Percentiles rank a stretch among this genome's conserved stretches.
Conservation (phyloP, 2,329 filamentous ascomycete species). For the Kalaharituber pfeilii region DNA sequence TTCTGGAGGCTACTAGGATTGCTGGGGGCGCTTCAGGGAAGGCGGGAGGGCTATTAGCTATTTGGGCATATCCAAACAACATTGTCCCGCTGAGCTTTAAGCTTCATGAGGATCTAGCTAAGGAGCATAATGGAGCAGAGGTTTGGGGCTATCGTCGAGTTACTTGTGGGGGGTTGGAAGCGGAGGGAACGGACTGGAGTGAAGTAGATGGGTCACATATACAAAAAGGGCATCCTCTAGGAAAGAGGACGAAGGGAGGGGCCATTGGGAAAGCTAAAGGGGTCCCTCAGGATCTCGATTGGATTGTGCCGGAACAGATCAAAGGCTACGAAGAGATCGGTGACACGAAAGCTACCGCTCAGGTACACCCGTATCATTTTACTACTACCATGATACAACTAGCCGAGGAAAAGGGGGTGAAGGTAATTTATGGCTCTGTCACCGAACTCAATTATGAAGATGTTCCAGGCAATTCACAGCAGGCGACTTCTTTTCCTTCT, state of each 20-base stretch:
- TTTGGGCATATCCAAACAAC: slow-evolving; percentile 55
- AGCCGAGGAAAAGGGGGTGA: slow-evolving; percentile 50
- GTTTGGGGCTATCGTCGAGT: slow-evolving; percentile 76
- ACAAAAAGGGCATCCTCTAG: slow-evolving; percentile 26
- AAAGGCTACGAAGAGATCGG: slow-evolving; percentile 69
- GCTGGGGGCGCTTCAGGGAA: slow-evolving; percentile 90
- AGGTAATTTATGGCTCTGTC: slow-evolving; percentile 51
- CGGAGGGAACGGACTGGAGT: slow-evolving; percentile 20
- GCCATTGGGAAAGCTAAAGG: slow-evolving; percentile 39
- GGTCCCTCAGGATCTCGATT: slow-evolving; percentile 65
- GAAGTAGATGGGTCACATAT: slow-evolving; percentile 10
- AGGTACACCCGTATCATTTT: slow-evolving; percentile 85
- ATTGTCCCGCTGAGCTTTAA: slow-evolving; percentile 75
- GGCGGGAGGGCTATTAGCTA: slow-evolving; percentile 70
- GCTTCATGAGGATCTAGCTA: slow-evolving; percentile 68
- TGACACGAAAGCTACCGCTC: slow-evolving; percentile 60
- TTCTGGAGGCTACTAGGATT: slow-evolving; percentile 71
- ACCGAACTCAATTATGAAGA: slow-evolving; percentile 44
- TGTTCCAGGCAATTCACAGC: slow-evolving; percentile 32
- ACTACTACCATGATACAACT: slow-evolving; percentile 68
- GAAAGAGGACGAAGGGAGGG: slow-evolving; percentile 31
- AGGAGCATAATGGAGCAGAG: slow-evolving; percentile 58
- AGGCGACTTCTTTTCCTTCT: slow-evolving; percentile 26
- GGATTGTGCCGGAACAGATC: slow-evolving; percentile 54
- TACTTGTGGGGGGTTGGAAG: slow-evolving; percentile 50